These are phyloP conservation scores for Purshia tridentata DNA, from an alignment of 306 rosid species.

Conservation along the genomic window DNA sequence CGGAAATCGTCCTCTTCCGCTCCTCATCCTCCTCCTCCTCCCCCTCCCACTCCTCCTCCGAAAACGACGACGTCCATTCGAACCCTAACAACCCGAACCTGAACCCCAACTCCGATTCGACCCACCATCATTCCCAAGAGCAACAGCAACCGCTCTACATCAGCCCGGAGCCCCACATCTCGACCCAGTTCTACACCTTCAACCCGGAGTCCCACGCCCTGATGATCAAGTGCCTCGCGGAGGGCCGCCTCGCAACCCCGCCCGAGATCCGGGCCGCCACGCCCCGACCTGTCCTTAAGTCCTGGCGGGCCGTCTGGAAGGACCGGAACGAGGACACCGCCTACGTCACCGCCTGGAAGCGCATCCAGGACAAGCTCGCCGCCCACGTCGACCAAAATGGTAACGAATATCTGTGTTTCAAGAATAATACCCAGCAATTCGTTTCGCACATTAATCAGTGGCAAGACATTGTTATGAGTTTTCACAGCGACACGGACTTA, in stretches of 20 bases:
- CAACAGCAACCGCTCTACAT: slow-evolving; percentile 39
- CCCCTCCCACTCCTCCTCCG: slow-evolving; percentile 38
- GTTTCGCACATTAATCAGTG: slow-evolving; percentile 85
- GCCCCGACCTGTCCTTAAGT: slow-evolving; percentile 68
- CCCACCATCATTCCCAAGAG: no score
- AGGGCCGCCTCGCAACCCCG: slow-evolving; percentile 71
- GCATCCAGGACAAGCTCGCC: slow-evolving; percentile 90
- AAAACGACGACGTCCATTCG: slow-evolving; percentile 31
- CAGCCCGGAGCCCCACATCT: slow-evolving; percentile 83
- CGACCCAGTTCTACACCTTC: slow-evolving; percentile 95
- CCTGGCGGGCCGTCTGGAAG: slow-evolving; percentile 99
- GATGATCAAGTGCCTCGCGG: slow-evolving; percentile 85
- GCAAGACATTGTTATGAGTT: slow-evolving; percentile 87
- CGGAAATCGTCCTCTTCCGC: slow-evolving; percentile 72
- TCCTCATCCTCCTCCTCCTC: slow-evolving; percentile 49
- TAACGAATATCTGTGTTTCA: slow-evolving; percentile 81
- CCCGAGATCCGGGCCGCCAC: slow-evolving; percentile 88
- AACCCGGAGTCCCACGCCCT: slow-evolving; percentile 79
- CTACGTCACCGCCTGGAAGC: slow-evolving; percentile 90
- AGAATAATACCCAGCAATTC: slow-evolving; percentile 85
- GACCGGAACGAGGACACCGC: slow-evolving; percentile 99
- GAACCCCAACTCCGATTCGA: slow-evolving; percentile 22
- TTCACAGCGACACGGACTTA: slow-evolving; percentile 76
- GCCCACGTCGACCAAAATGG: slow-evolving; percentile 58
- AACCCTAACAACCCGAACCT: slow-evolving; percentile 29